A percentile compares a stretch with the other conserved stretches of the same genome.
Evolutionary conservation across 768 basidiomycete species (phyloP).

Genomic region (Vararia minispora): DNA sequence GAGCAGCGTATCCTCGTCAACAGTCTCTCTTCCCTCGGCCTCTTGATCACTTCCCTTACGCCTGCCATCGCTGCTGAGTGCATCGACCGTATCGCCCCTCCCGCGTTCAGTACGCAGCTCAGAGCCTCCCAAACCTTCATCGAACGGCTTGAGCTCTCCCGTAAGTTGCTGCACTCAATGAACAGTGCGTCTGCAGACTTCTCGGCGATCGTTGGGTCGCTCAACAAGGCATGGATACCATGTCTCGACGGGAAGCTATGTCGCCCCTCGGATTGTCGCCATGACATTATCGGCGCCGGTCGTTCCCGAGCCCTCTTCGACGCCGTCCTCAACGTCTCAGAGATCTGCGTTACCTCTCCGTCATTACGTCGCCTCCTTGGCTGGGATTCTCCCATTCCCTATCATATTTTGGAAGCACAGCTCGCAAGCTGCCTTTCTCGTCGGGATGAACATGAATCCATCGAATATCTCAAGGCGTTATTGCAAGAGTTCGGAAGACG

Average conservation of each 20-base stretch:
- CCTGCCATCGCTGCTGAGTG: constrained; percentile 2
- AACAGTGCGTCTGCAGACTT: too few species aligned
- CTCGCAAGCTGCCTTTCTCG: constrained; percentile 1
- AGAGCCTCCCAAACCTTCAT: too few species aligned
- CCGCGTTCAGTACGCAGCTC: too few species aligned
- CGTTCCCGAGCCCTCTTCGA: too few species aligned
- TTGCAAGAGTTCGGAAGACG: constrained; percentile 3
- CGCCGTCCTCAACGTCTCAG: constrained; percentile 26
- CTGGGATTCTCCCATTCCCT: constrained; percentile 28
- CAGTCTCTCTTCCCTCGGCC: neutral
- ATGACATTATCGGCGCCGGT: too few species aligned
- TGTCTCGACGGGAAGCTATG: too few species aligned
- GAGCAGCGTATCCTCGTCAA: neutral
- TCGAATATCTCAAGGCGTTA: constrained; percentile 1
- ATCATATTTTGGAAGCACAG: constrained; percentile 2
- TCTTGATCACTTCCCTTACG: constrained; percentile 1
- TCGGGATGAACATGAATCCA: too few species aligned
- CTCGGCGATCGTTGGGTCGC: too few species aligned
- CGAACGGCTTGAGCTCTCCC: too few species aligned
- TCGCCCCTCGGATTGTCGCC: too few species aligned
- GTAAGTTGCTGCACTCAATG: too few species aligned
- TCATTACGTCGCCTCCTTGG: constrained; percentile 16
- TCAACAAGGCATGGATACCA: too few species aligned
- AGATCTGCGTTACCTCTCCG: constrained; percentile 4
- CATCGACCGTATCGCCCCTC: neutral